Conservation (phyloP, 805 yeast genomes). For the Nakazawaea ambrosiae region DNA sequence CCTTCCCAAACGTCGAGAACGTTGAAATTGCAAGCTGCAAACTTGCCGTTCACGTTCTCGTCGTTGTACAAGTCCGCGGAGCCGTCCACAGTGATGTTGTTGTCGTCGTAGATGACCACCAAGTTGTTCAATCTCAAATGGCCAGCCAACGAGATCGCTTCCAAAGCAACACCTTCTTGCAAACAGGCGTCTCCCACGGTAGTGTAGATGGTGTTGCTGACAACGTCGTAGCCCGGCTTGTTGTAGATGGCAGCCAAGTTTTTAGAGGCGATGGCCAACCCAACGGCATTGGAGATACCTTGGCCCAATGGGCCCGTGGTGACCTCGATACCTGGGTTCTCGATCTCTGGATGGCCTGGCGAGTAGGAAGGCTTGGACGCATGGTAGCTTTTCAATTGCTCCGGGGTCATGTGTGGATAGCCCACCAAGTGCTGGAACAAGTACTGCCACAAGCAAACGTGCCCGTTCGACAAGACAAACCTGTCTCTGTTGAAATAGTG, state of each 20-base stretch:
- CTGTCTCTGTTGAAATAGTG: conserved; percentile 29
- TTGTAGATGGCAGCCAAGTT: conserved; percentile 28
- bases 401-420: conserved; percentile 25
- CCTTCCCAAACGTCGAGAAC: conserved; percentile 29
- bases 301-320: conserved; percentile 38
- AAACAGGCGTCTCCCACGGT: conserved; percentile 34
- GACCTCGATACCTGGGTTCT: conserved; percentile 29
- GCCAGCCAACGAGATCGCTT: conserved; percentile 32
- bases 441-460: conserved; percentile 28
- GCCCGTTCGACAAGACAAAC: conserved; percentile 31
- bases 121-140: conserved; percentile 29
- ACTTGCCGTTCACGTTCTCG: conserved; percentile 26
- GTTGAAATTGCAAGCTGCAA: conserved; percentile 28
- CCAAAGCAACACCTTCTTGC: conserved; percentile 33
- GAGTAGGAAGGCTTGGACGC: conserved; percentile 19
- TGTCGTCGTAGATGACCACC: conserved; percentile 29
- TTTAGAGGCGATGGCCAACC: conserved; percentile 30
- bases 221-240: conserved; percentile 24
- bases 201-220: conserved; percentile 24
- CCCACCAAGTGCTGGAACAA: conserved; percentile 23
- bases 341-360: conserved; percentile 36
- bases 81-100: conserved; percentile 31
- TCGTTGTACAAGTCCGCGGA: conserved; percentile 26
- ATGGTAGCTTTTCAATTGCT: conserved; percentile 28
- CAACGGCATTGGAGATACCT: conserved; percentile 33